Evolutionary conservation across 306 rosid species (phyloP), one percentile per base, ranked within the genome.

Genomic region (Rubus parviflorus): DNA sequence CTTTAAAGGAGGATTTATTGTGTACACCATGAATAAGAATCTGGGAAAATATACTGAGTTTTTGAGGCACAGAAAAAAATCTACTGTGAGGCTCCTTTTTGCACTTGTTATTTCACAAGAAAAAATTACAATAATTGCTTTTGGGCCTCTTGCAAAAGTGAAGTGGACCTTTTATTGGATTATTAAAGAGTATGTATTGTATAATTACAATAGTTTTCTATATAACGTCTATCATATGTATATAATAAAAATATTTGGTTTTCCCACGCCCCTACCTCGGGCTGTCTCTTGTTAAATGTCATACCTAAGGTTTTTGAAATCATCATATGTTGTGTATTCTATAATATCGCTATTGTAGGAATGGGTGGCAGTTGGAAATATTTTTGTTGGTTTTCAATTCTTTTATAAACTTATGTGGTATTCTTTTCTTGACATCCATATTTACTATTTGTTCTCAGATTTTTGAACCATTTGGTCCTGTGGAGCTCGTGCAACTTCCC

Each of bases 381-480:
- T 11, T 23, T 6, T 57, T 74, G 25, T 43, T 58, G 3, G 19
- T 47, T 61, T 7, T 23, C 40, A 15, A 8, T 12, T 46, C 7
- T 37, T 41, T 12, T 38, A 23, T 70, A 49, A 17, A 30, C 46
- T 75, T 67, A 30, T 30, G 52, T 54, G 72, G 19, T 60, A 60
- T 25, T 75, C 37, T 54, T 75, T 40, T 47, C 70, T 43, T 83
- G 76, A 77, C 81, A n/a, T 54, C 11, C 25, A 58, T 23, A 69
- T 72, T 67, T 45, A 35, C 68, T 63, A 67, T 41, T 45, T 85
- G 75, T 57, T 79, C 75, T 75, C 82, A 96, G 99, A 96, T 96
- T 82, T 96, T 96, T 81, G 99, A 96, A 80, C 91, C 99, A 68
- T 96, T 96, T 91, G 99, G 99, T 77, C 96, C 92, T 0, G 97